Evolutionary conservation across 2,329 filamentous ascomycete genomes (phyloP).

Genomic region (Pestalotiopsis sp.): DNA sequence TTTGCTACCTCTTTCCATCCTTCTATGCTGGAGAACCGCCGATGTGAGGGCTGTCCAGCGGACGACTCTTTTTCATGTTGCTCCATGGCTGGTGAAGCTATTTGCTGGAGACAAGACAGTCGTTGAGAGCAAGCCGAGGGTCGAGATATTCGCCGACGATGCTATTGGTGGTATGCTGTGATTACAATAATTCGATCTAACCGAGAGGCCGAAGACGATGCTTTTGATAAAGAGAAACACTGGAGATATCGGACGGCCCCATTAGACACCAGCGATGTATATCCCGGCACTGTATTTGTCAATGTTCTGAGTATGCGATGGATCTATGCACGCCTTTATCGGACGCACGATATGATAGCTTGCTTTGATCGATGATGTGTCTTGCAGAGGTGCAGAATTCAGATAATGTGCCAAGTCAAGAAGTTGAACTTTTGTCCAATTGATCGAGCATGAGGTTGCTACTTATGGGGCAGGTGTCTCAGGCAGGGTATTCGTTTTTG

Average conservation of each 20-base stretch:
- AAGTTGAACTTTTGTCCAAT: background rate
- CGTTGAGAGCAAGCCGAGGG: background rate
- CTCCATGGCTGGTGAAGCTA: background rate
- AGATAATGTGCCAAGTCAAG: background rate
- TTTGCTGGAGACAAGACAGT: background rate
- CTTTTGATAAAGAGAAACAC: background rate
- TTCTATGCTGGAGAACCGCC: conserved; percentile 1
- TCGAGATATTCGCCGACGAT: background rate
- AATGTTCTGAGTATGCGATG: too few species aligned
- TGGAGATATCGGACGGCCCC: background rate
- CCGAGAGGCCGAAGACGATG: background rate
- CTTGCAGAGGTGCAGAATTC: background rate
- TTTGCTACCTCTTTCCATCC: conserved; percentile 5
- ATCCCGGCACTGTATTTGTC: too few species aligned
- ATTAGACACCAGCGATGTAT: background rate
- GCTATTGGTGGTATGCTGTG: background rate
- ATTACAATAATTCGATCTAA: background rate
- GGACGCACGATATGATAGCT: background rate
- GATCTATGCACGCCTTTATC: background rate
- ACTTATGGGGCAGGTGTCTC: background rate
- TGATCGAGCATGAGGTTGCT: background rate
- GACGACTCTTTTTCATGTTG: background rate
- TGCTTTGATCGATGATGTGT: background rate
- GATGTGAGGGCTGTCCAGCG: background rate
- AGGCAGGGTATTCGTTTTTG: background rate